Percentiles rank a stretch among this genome's conserved stretches.
Evolutionary conservation across 345 rosid species (phyloP).

Genomic region (Salix viminalis): DNA sequence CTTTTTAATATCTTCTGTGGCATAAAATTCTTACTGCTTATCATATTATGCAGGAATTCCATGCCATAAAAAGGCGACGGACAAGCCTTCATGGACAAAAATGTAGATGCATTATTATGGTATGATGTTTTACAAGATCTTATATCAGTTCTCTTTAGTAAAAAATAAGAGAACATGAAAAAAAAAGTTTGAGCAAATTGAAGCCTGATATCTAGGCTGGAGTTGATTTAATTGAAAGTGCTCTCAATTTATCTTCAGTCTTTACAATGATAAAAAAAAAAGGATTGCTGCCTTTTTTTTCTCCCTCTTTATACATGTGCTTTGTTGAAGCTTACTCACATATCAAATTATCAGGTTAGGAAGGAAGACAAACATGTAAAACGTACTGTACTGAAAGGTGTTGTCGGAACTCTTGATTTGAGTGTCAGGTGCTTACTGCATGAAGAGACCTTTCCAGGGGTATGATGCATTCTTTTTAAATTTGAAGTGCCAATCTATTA

Average conservation of each 20-base stretch:
- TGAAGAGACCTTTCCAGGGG: slow-evolving; percentile 92
- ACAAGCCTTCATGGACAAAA: slow-evolving; percentile 44
- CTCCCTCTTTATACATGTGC: not conserved
- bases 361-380: slow-evolving; percentile 54
- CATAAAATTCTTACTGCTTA: slow-evolving; percentile 5
- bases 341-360: slow-evolving; percentile 48
- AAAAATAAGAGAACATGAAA: not conserved
- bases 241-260: slow-evolving; percentile 5
- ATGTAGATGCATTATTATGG: slow-evolving; percentile 62
- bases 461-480: slow-evolving; percentile 15
- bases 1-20: not conserved
- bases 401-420: slow-evolving; percentile 86
- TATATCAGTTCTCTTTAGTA: not conserved
- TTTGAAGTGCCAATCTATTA: slow-evolving; percentile 2
- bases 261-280: slow-evolving; percentile 2
- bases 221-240: not conserved
- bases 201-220: not conserved
- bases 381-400: slow-evolving; percentile 65
- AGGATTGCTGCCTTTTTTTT: not conserved
- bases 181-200: not conserved
- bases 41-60: slow-evolving; percentile 56
- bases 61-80: slow-evolving; percentile 62
- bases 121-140: slow-evolving; percentile 22
- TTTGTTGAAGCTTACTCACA: not conserved
- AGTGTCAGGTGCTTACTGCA: slow-evolving; percentile 53